A percentile compares a stretch with the other conserved stretches of the same genome.
These are phyloP conservation scores for Pseudocercospora fijiensis DNA, from an alignment of 2,329 filamentous ascomycete species.

Conservation along the genomic window DNA sequence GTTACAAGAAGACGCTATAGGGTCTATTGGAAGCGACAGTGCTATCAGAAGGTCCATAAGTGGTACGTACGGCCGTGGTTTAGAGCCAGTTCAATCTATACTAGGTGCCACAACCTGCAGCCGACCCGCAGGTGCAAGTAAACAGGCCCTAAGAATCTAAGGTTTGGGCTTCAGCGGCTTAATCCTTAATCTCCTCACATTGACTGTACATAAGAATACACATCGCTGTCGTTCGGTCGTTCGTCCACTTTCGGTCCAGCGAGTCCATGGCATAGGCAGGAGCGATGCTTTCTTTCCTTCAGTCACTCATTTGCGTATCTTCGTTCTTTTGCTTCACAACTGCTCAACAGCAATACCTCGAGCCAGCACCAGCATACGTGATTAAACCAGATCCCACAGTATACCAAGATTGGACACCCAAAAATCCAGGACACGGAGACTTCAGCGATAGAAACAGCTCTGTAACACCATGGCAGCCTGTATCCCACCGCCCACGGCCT, in stretches of 20 bases:
- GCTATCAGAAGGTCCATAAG: too few species aligned
- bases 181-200: too few species aligned
- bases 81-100: too few species aligned
- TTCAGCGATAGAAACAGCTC: conserved; percentile 19
- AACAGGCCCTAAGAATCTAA: neutral
- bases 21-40: neutral
- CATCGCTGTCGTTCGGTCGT: neutral
- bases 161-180: too few species aligned
- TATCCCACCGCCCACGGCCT: neutral
- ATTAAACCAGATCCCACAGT: conserved; percentile 18
- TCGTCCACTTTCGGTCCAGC: neutral
- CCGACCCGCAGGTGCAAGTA: neutral
- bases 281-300: conserved; percentile 1
- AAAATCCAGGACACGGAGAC: conserved; percentile 14
- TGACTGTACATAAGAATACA: too few species aligned
- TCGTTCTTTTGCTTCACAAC: conserved; percentile 1
- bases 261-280: neutral
- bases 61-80: too few species aligned
- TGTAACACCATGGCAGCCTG: conserved; percentile 21
- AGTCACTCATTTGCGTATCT: conserved; percentile 16
- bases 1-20: neutral
- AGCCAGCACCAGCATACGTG: conserved; percentile 18
- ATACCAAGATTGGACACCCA: conserved; percentile 18
- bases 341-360: conserved; percentile 17
- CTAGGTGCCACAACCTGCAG: neutral